phyloP scores from a whole-genome alignment of 495 filamentous ascomycete genomes.

The Penicillium alfredii region DNA sequence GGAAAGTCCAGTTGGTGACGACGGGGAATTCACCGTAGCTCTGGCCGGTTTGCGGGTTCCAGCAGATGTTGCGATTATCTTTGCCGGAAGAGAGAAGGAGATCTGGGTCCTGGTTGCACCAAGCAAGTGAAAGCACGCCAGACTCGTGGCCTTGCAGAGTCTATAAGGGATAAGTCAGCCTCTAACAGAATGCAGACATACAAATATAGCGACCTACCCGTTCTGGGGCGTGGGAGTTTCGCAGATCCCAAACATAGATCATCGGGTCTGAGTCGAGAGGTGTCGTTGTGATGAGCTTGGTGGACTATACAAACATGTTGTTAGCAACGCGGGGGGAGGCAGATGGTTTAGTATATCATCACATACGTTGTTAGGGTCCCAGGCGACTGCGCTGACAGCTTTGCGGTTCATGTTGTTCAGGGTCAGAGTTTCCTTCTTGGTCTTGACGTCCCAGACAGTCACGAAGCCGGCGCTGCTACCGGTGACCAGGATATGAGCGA shows the following conservation, averaged over 20 bases:
- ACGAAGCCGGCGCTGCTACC: slow-evolving; percentile 93
- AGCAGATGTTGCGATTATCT: slow-evolving; percentile 91
- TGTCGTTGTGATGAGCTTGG: slow-evolving; percentile 89
- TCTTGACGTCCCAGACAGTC: slow-evolving; percentile 97
- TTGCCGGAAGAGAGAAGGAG: slow-evolving; percentile 92
- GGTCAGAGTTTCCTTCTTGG: slow-evolving; percentile 91
- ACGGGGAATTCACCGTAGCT: slow-evolving; percentile 88
- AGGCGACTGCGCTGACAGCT: slow-evolving; percentile 89
- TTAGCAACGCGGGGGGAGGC: slow-evolving; percentile 5
- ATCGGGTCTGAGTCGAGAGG: slow-evolving; percentile 83
- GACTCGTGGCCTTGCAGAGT: slow-evolving; percentile 84
- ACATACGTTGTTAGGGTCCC: slow-evolving; percentile 77
- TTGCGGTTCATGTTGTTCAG: slow-evolving; percentile 90
- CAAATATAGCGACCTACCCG: slow-evolving; percentile 44
- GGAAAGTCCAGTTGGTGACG: slow-evolving; percentile 98
- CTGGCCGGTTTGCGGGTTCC: slow-evolving; percentile 90
- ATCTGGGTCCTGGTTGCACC: slow-evolving; percentile 89
- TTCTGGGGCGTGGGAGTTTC: slow-evolving; percentile 94
- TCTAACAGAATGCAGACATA: not conserved
- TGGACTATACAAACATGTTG: slow-evolving; percentile 48
- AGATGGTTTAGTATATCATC: not conserved
- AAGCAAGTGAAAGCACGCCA: slow-evolving; percentile 89
- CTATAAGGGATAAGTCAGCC: slow-evolving; percentile 23
- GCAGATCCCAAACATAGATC: slow-evolving; percentile 89
- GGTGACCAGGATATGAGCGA: slow-evolving; percentile 90